Conservation (phyloP, 108 stramenopile genomes). For the Cyclotella baltica region DNA sequence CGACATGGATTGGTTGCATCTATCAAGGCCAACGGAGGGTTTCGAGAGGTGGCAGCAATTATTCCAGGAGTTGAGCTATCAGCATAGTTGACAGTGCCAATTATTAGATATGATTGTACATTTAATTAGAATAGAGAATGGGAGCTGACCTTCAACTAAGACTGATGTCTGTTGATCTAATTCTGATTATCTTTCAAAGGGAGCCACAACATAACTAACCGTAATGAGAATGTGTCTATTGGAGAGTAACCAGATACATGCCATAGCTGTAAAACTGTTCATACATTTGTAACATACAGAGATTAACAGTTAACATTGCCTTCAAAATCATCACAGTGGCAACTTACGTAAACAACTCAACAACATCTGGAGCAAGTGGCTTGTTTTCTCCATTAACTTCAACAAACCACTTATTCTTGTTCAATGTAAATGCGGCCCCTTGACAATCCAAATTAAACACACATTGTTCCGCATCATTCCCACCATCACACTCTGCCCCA, state of each 20-base stretch:
- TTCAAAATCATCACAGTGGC: neutral
- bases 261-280: too few relatives aligned
- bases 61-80: neutral
- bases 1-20: neutral
- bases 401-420: neutral
- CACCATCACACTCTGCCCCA: constrained; percentile 1
- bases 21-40: neutral
- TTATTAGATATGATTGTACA: too few relatives aligned
- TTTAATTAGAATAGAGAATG: too few relatives aligned
- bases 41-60: neutral
- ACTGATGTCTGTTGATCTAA: too few relatives aligned
- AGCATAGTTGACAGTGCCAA: neutral
- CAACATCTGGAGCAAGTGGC: neutral
- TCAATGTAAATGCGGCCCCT: neutral
- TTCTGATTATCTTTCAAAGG: too few relatives aligned
- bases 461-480: neutral
- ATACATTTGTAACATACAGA: too few relatives aligned
- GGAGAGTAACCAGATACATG: too few relatives aligned
- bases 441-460: neutral
- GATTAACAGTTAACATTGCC: too few relatives aligned
- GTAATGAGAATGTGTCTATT: too few relatives aligned
- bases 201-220: too few relatives aligned
- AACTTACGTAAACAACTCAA: neutral
- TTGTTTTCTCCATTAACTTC: neutral
- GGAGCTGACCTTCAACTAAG: too few relatives aligned